Conservation (phyloP, 2,329 filamentous ascomycete genomes). For the Cercospora sojina region DNA sequence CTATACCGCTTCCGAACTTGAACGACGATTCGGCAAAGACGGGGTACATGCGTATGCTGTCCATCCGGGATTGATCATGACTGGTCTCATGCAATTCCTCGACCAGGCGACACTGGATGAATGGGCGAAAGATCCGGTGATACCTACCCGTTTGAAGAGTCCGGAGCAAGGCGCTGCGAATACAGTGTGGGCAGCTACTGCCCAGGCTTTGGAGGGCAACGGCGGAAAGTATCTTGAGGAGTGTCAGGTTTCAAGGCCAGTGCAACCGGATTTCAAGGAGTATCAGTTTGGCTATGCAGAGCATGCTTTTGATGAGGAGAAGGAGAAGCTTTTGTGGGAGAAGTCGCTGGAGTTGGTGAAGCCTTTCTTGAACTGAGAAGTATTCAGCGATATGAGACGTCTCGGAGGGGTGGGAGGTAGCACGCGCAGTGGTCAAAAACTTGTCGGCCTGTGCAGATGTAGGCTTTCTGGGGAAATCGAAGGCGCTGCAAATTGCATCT, state of each 20-base stretch:
- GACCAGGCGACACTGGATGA: background rate
- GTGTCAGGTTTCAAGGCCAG: conserved; percentile 25
- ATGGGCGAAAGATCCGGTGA: background rate
- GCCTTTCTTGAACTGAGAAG: background rate
- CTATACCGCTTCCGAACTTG: conserved; percentile 53
- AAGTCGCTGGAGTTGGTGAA: background rate
- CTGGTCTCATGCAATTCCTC: conserved; percentile 19
- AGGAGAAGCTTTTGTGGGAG: conserved; percentile 45
- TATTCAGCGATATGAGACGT: too few species aligned
- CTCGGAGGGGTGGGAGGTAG: background rate
- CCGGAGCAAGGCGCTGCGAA: conserved; percentile 52
- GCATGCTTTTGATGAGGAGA: conserved; percentile 25
- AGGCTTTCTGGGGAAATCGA: too few species aligned
- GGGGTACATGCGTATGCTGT: conserved; percentile 48
- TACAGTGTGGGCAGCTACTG: conserved; percentile 46
- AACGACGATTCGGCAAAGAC: conserved; percentile 47
- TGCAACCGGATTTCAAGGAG: conserved; percentile 29
- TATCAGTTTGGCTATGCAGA: background rate
- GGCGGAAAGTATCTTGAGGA: conserved; percentile 24
- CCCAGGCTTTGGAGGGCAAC: conserved; percentile 42
- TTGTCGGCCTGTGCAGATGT: too few species aligned
- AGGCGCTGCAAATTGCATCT: too few species aligned
- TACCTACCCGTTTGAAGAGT: conserved; percentile 30
- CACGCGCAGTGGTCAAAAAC: too few species aligned
- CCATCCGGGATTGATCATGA: conserved; percentile 49